Conservation (phyloP, 2,329 filamentous ascomycete species). For the Diaporthe citrichinensis region DNA sequence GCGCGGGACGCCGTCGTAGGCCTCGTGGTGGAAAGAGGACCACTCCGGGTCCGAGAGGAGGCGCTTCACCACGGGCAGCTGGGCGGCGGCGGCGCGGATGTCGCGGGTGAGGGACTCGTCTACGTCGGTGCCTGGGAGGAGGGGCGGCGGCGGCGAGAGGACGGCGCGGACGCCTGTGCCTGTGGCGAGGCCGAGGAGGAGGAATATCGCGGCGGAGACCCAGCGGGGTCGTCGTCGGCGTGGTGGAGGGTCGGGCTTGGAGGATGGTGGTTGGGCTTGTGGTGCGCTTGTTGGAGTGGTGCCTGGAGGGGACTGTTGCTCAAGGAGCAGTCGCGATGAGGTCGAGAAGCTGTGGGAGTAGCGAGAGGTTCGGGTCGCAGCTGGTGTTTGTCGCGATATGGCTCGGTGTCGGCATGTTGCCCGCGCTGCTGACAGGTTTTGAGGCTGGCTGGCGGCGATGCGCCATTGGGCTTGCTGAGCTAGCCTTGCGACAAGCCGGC, state of each 20-base stretch:
- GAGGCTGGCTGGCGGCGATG: neutral
- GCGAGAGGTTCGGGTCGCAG: neutral
- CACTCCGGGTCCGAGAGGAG: conserved; percentile 58
- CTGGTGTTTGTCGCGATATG: neutral
- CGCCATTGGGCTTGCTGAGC: conserved; percentile 24
- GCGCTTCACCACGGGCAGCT: conserved; percentile 63
- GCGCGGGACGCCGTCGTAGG: conserved; percentile 6
- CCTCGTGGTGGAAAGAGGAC: conserved; percentile 36
- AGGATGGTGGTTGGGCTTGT: neutral
- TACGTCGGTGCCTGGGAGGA: conserved; percentile 54
- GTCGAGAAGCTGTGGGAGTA: conserved; percentile 22
- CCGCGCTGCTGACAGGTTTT: neutral
- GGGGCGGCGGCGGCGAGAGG: conserved; percentile 59
- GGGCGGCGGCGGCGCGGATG: conserved; percentile 58
- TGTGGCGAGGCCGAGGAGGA: conserved; percentile 56
- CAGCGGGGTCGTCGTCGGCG: conserved; percentile 46
- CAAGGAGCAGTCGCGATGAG: neutral
- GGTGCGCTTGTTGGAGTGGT: neutral
- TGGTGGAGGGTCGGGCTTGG: neutral
- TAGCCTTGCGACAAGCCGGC: conserved; percentile 13
- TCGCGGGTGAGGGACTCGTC: conserved; percentile 57
- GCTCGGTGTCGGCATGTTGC: neutral
- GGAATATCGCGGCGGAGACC: conserved; percentile 53
- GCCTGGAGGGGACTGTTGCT: neutral
- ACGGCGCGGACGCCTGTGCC: conserved; percentile 57